phyloP scores from a whole-genome alignment of 2,329 filamentous ascomycete species.

The Lasiodiplodia gonubiensis region DNA sequence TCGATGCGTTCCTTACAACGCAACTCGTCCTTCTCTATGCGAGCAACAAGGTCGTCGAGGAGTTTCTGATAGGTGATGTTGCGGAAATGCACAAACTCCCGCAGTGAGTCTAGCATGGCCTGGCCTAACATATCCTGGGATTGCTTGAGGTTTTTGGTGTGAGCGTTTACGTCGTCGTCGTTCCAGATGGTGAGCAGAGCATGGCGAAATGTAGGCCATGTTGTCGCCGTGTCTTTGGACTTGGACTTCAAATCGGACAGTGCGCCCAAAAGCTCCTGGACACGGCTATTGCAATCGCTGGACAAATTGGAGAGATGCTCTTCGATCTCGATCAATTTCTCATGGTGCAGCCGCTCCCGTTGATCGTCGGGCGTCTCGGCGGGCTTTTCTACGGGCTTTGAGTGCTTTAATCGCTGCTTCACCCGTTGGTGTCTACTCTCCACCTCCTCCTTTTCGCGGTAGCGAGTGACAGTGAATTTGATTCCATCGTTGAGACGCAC shows the following conservation, averaged over 20 bases:
- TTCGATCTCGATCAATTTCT: background rate
- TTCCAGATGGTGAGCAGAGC: constrained; percentile 13
- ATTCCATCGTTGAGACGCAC: constrained; percentile 18
- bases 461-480: constrained; percentile 14
- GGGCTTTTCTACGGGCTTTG: constrained; percentile 7
- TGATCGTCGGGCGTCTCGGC: constrained; percentile 1
- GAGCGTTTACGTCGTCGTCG: background rate
- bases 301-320: constrained; percentile 9
- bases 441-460: background rate
- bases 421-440: constrained; percentile 4
- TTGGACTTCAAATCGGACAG: constrained; percentile 15
- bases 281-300: constrained; percentile 10
- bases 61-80: constrained; percentile 1
- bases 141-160: background rate
- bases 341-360: background rate
- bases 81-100: constrained; percentile 16
- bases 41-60: background rate
- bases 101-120: constrained; percentile 29
- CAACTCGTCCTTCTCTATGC: constrained; percentile 4
- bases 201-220: constrained; percentile 21
- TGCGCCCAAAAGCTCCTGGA: constrained; percentile 13
- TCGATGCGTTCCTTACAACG: background rate
- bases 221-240: background rate
- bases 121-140: constrained; percentile 28
- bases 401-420: constrained; percentile 18